Percentiles rank a stretch among this genome's conserved stretches.
phyloP scores from a whole-genome alignment of 2,329 filamentous ascomycete genomes.

The Ceratocystis colombiana region DNA sequence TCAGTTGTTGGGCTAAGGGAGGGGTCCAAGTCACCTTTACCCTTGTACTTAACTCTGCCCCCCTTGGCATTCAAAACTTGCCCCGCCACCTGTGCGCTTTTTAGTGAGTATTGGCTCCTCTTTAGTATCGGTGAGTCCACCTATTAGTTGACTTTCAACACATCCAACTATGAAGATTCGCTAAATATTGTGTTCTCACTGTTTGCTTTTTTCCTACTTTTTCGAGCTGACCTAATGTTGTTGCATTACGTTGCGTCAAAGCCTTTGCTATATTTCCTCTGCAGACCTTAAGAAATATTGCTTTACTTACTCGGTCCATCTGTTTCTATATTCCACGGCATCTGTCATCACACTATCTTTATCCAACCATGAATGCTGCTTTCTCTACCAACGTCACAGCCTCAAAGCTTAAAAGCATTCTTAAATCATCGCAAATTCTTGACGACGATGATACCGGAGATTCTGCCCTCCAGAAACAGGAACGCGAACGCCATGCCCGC shows the following conservation, averaged over 20 bases:
- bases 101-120: not conserved
- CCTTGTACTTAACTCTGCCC: not conserved
- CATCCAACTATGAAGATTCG: not conserved
- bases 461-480: not conserved
- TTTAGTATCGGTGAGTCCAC: not conserved
- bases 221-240: not conserved
- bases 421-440: slow-evolving; percentile 44
- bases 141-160: not conserved
- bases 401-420: slow-evolving; percentile 43
- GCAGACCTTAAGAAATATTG: not conserved
- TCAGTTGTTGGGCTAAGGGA: not conserved
- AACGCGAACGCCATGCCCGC: slow-evolving; percentile 35
- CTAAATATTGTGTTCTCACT: not conserved
- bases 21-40: not conserved
- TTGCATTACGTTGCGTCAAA: not conserved
- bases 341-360: not conserved
- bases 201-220: not conserved
- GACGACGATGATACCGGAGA: slow-evolving; percentile 26
- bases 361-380: slow-evolving; percentile 18
- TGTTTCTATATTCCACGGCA: not conserved
- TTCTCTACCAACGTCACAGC: slow-evolving; percentile 18
- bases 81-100: not conserved
- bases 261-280: not conserved
- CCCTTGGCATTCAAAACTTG: not conserved
- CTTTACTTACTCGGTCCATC: not conserved